Conservation (phyloP, 2,329 filamentous ascomycete species). For the Fusarium sulawesiense region DNA sequence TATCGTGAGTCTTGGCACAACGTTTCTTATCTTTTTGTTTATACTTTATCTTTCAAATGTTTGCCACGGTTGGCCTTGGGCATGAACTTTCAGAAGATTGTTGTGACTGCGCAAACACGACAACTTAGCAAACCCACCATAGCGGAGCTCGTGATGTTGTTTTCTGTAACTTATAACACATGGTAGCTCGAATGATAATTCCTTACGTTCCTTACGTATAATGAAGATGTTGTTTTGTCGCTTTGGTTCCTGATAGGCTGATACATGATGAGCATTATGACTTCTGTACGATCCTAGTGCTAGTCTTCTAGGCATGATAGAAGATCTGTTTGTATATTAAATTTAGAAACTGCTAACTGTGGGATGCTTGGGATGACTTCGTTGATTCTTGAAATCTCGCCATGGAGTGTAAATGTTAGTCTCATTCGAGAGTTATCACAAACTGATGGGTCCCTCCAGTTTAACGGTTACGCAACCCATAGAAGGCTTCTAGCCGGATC, state of each 20-base stretch:
- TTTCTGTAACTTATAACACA: accelerated
- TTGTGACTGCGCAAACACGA: not conserved
- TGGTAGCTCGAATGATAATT: not conserved
- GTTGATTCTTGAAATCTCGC: too few species aligned
- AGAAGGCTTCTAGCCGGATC: accelerated
- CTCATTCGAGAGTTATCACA: too few species aligned
- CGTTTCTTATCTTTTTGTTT: not conserved
- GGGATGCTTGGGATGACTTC: too few species aligned
- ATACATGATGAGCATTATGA: too few species aligned
- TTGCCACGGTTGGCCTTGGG: not conserved
- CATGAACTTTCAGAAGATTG: not conserved
- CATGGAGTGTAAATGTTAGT: too few species aligned
- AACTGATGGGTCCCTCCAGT: too few species aligned
- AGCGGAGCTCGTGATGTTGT: not conserved
- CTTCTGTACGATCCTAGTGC: not conserved
- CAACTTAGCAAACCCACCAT: not conserved
- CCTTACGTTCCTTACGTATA: too few species aligned
- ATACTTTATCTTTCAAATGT: not conserved
- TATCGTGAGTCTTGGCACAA: not conserved
- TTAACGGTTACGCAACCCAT: accelerated
- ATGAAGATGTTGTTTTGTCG: too few species aligned
- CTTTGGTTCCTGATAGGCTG: too few species aligned
- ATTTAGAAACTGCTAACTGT: too few species aligned
- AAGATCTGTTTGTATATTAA: too few species aligned
- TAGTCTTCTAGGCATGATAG: not conserved